These are phyloP conservation scores for Kwoniella botswanensis DNA, from an alignment of 768 basidiomycete genomes.

Conservation along the genomic window DNA sequence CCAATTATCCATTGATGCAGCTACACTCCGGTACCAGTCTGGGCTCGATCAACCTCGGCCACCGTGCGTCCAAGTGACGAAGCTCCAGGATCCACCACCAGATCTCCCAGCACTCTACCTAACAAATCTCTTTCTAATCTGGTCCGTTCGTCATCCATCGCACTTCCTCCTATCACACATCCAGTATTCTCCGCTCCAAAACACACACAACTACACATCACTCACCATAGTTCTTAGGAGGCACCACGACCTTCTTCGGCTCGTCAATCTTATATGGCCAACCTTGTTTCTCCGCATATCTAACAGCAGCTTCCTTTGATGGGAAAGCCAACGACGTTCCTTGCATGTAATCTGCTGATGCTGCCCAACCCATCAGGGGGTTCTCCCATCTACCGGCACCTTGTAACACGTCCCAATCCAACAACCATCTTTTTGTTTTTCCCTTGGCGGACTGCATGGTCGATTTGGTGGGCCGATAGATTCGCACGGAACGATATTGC, in stretches of 20 bases:
- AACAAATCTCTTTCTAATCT: too few relatives aligned
- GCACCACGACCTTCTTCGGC: constrained; percentile 55
- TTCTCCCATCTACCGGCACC: constrained; percentile 97
- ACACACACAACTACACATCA: not conserved
- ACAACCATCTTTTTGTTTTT: constrained; percentile 85
- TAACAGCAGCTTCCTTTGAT: constrained; percentile 85
- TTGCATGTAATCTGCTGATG: constrained; percentile 98
- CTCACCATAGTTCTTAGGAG: constrained; percentile 59
- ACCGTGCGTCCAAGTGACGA: too few relatives aligned
- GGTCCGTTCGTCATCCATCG: too few relatives aligned
- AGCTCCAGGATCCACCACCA: too few relatives aligned
- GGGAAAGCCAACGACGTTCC: constrained; percentile 81
- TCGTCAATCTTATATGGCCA: constrained; percentile 92
- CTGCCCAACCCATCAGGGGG: constrained; percentile 94
- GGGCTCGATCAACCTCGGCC: too few relatives aligned
- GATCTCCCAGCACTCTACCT: too few relatives aligned
- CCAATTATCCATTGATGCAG: too few relatives aligned
- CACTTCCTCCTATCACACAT: too few relatives aligned
- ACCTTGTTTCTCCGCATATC: constrained; percentile 97
- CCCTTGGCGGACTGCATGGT: constrained; percentile 93
- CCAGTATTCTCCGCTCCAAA: too few relatives aligned
- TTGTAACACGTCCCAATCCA: constrained; percentile 91
- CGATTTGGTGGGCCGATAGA: constrained; percentile 89
- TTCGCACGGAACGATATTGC: constrained; percentile 82
- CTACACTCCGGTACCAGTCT: too few relatives aligned